Percentiles rank a stretch among this genome's conserved stretches.
Evolutionary conservation across 2,329 filamentous ascomycete genomes (phyloP).

Genomic region (Colletotrichum sp.): DNA sequence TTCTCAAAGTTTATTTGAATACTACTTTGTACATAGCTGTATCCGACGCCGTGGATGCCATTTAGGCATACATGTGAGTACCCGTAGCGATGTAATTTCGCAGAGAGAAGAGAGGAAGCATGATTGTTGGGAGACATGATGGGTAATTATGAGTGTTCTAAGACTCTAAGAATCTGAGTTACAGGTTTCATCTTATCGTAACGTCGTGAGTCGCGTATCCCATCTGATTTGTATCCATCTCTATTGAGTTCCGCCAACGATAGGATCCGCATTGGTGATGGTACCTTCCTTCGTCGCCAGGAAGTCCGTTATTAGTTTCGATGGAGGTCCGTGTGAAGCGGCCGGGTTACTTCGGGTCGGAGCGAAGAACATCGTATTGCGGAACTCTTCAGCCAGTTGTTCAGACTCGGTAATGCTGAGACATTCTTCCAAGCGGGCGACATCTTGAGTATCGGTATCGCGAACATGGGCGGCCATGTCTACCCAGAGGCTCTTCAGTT

Average conservation of each 20-base stretch:
- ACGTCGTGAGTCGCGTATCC: background rate
- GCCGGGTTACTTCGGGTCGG: slow-evolving; percentile 10
- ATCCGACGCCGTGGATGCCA: background rate
- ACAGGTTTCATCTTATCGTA: background rate
- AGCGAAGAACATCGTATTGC: slow-evolving; percentile 4
- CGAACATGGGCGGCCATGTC: slow-evolving; percentile 10
- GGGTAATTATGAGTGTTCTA: background rate
- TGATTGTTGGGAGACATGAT: background rate
- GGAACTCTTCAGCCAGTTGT: background rate
- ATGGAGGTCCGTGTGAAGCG: background rate
- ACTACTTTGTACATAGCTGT: background rate
- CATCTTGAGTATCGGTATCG: slow-evolving; percentile 8
- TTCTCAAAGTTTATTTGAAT: background rate
- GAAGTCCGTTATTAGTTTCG: slow-evolving; percentile 11
- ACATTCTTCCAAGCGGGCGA: slow-evolving; percentile 7
- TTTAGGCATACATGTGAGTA: background rate
- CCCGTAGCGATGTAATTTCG: background rate
- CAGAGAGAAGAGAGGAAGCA: background rate
- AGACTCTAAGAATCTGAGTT: background rate
- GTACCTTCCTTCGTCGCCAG: background rate
- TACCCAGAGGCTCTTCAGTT: background rate
- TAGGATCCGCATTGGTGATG: background rate
- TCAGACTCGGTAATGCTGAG: slow-evolving; percentile 13
- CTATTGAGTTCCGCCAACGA: background rate
- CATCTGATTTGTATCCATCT: background rate